Evolutionary conservation across 768 basidiomycete genomes (phyloP), one percentile per base, ranked within the genome.

Genomic region (Grammothele lineata): DNA sequence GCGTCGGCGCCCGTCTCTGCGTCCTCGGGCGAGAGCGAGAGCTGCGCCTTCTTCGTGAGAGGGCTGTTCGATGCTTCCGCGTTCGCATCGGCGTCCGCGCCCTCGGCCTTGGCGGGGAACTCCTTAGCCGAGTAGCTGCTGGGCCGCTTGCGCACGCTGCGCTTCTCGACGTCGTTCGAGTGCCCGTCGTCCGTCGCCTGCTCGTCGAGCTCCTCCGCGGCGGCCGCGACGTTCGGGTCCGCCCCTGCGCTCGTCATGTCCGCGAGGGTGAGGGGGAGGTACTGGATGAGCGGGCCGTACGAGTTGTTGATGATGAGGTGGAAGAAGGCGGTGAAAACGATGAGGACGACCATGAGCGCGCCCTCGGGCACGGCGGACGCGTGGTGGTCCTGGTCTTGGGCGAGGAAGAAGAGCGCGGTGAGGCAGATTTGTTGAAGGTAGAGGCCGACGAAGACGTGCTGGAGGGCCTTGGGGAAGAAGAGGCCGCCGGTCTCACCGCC

Each of bases 381-480:
- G 0, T 82, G 70, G 0, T 65, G 50, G 23, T 81, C 69, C 19
- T 68, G 58, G 54, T 92, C 67, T 43, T 68, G 71, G 1, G 85
- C 80, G 7, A 99, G 75, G 84, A 99, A 97, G 78, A 98, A 96
- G 51, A 97, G 68, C 3, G 87, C 89, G 25, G 78, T 76, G 27
- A 96, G 70, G 62, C 88, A 92, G 40, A 97, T 59, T 62, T 96
- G 85, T 63, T 94, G 80, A 37, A 99, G 75, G 62, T 99, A 99
- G 62, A 98, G 58, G 3, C 95, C 96, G 18, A 93, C 91, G 55
- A 98, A 97, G 24, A 95, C 61, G 60, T 98, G 96, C 40, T 89
- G 83, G 22, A 98, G 80, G 4, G 96, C 95, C 66, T 85, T 89
- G 19, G 94, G 94, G 76, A 92, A 98, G 74, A 96, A 98, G 40